These are phyloP conservation scores for Schwanniomyces vanrijiae DNA, from an alignment of 805 yeast species.

Conservation along the genomic window DNA sequence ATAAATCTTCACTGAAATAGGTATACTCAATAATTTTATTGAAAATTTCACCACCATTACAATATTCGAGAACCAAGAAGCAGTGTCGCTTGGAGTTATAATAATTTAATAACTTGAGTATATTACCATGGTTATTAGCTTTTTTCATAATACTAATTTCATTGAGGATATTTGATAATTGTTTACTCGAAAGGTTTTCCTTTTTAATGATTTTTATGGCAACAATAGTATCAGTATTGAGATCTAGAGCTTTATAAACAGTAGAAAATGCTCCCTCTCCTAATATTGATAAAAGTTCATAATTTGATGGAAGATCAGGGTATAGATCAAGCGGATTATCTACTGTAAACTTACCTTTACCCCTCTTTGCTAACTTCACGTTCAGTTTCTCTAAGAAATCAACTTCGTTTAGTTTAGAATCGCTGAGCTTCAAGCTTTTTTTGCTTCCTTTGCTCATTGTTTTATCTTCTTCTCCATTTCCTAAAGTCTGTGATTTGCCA, in stretches of 20 bases:
- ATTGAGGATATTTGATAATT: constrained; percentile 58
- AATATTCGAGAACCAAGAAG: constrained; percentile 64
- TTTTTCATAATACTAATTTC: constrained; percentile 75
- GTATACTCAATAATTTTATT: constrained; percentile 77
- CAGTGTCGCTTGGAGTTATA: constrained; percentile 54
- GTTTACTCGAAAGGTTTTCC: constrained; percentile 49
- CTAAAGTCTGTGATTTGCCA: not conserved
- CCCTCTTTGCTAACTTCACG: not conserved
- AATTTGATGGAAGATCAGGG: constrained; percentile 29
- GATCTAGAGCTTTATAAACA: constrained; percentile 71
- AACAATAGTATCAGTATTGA: constrained; percentile 41
- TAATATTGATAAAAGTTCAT: constrained; percentile 33
- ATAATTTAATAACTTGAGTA: constrained; percentile 55
- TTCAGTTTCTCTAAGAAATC: not conserved
- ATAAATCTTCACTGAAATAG: constrained; percentile 69
- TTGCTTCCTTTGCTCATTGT: not conserved
- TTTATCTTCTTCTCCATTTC: not conserved
- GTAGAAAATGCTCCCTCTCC: constrained; percentile 92
- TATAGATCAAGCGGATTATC: constrained; percentile 9
- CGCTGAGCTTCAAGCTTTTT: not conserved
- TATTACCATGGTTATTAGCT: constrained; percentile 56
- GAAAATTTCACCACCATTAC: constrained; percentile 79
- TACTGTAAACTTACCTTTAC: constrained; percentile 1
- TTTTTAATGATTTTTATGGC: constrained; percentile 81
- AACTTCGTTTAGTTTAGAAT: not conserved